A percentile compares a stretch with the other conserved stretches of the same genome.
These are phyloP conservation scores for Pichia heedii DNA, from an alignment of 805 yeast genomes.

Conservation along the genomic window DNA sequence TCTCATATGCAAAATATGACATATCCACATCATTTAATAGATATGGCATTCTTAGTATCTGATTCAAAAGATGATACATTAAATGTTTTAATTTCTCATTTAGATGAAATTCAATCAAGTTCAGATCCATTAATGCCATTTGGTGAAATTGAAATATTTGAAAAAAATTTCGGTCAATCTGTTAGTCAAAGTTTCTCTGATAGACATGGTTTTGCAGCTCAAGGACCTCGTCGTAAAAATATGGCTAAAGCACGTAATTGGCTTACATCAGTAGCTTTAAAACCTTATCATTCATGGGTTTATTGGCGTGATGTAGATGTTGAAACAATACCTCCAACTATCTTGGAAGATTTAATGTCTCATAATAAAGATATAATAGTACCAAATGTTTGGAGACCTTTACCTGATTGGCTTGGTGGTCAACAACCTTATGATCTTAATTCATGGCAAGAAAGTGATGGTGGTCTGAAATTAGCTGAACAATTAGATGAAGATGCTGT, in stretches of 20 bases:
- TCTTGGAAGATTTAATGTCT: conserved; percentile 86
- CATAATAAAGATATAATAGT: conserved; percentile 88
- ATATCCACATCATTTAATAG: conserved; percentile 48
- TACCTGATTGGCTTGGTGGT: conserved; percentile 78
- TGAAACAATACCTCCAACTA: conserved; percentile 78
- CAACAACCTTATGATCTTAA: conserved; percentile 81
- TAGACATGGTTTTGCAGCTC: conserved; percentile 93
- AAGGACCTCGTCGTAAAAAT: conserved; percentile 87
- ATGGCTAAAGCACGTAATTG: conserved; percentile 97
- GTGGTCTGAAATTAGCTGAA: conserved; percentile 70
- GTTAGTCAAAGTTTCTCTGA: conserved; percentile 91
- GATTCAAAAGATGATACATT: conserved; percentile 87
- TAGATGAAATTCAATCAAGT: conserved; percentile 59
- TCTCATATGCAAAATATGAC: conserved; percentile 48
- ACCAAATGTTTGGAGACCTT: conserved; percentile 89
- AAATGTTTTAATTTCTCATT: conserved; percentile 44
- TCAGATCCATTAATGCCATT: conserved; percentile 54
- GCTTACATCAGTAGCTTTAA: conserved; percentile 77
- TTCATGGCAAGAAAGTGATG: conserved; percentile 81
- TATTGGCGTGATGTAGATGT: conserved; percentile 98
- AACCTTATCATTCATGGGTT: conserved; percentile 91
- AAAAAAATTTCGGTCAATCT: conserved; percentile 87
- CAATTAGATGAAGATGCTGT: conserved; percentile 85
- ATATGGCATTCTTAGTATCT: conserved; percentile 72
- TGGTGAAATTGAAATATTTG: conserved; percentile 80